Conservation (phyloP, 1,284 basidiomycete species). For the Athelia psychrophila region DNA sequence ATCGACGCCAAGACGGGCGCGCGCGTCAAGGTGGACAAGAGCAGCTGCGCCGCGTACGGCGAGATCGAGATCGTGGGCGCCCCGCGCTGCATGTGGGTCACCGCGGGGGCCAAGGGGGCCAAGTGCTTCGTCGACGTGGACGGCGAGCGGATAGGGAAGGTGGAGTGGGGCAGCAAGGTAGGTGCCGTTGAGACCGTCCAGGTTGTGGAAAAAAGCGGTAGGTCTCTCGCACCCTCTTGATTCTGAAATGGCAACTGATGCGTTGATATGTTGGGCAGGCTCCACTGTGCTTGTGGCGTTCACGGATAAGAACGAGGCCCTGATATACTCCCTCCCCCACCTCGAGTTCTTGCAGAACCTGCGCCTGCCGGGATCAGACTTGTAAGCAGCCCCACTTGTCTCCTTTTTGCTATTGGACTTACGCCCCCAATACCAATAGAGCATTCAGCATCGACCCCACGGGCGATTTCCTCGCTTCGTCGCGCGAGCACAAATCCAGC, state of each 20-base stretch:
- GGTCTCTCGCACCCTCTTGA: conserved; percentile 10
- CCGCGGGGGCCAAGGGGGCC: conserved; percentile 57
- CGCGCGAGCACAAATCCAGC: conserved; percentile 27
- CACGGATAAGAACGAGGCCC: conserved; percentile 50
- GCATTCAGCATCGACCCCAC: conserved; percentile 48
- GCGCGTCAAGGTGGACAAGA: conserved; percentile 41
- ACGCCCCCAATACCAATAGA: conserved; percentile 24
- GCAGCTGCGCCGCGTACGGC: conserved; percentile 34
- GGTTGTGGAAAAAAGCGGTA: conserved; percentile 55
- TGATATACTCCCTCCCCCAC: conserved; percentile 70
- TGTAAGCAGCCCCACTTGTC: conserved; percentile 37
- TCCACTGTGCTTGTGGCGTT: conserved; percentile 62
- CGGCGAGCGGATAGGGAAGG: conserved; percentile 56
- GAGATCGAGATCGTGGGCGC: conserved; percentile 19
- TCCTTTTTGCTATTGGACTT: not conserved
- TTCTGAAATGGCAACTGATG: not conserved
- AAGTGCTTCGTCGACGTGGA: conserved; percentile 52
- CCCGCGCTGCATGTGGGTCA: conserved; percentile 43
- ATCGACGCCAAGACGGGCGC: conserved; percentile 59
- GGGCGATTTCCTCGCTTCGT: conserved; percentile 57
- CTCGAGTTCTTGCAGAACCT: conserved; percentile 55
- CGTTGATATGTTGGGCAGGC: conserved; percentile 32
- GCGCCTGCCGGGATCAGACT: conserved; percentile 37
- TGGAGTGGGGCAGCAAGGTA: conserved; percentile 53
- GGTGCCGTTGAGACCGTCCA: conserved; percentile 47